These are phyloP conservation scores for Epichloe aotearoae DNA, from an alignment of 2,329 filamentous ascomycete genomes.

Conservation along the genomic window DNA sequence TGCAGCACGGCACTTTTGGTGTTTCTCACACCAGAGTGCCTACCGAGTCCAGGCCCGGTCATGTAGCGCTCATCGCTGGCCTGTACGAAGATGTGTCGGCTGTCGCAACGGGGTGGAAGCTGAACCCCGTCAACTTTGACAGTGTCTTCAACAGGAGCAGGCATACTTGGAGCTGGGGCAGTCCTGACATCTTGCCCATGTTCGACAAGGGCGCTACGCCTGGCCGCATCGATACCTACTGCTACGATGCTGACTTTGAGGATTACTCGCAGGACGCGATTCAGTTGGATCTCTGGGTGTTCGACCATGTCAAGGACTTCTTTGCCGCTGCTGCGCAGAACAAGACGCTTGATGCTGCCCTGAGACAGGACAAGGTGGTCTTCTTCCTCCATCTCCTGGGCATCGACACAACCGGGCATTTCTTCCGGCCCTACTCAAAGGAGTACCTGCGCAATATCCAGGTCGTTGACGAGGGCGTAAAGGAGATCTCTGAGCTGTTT, in stretches of 20 bases:
- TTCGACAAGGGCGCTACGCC: conserved; percentile 86
- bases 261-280: conserved; percentile 78
- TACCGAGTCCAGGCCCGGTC: conserved; percentile 89
- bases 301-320: conserved; percentile 79
- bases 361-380: conserved; percentile 75
- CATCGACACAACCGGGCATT: conserved; percentile 80
- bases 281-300: conserved; percentile 84
- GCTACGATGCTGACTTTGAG: conserved; percentile 72
- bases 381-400: conserved; percentile 94
- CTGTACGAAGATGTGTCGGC: conserved; percentile 96
- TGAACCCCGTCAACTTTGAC: conserved; percentile 97
- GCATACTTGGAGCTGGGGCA: conserved; percentile 99
- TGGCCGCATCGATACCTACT: conserved; percentile 75
- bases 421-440: conserved; percentile 78
- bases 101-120: conserved; percentile 94
- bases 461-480: conserved; percentile 79
- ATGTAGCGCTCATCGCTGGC: conserved; percentile 92
- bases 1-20: conserved; percentile 86
- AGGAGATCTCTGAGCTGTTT: conserved; percentile 68
- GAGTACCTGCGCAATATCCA: conserved; percentile 94
- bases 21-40: conserved; percentile 95
- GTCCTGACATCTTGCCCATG: conserved; percentile 94
- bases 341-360: conserved; percentile 53
- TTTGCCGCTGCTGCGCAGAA: conserved; percentile 73
- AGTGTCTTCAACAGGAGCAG: conserved; percentile 94